phyloP scores from a whole-genome alignment of 2,329 filamentous ascomycete species.

The Hortaea werneckii region DNA sequence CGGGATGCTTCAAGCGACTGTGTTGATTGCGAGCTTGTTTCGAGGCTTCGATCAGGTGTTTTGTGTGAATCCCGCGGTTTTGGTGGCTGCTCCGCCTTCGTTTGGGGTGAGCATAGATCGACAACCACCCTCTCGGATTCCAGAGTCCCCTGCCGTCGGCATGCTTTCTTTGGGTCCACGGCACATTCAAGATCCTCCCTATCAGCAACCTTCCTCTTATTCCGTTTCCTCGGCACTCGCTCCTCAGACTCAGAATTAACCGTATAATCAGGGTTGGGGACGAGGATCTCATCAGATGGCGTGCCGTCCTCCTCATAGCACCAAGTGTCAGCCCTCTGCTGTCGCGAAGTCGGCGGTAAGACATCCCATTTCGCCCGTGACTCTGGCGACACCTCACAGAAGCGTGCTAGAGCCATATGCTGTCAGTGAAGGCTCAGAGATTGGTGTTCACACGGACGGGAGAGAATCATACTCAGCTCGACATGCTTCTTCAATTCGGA shows the following conservation, averaged over 20 bases:
- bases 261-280: not conserved
- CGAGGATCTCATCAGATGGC: not conserved
- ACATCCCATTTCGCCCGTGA: not conserved
- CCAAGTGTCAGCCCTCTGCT: conserved; percentile 1
- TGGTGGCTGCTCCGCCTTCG: too few species aligned
- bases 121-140: too few species aligned
- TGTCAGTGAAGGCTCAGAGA: not conserved
- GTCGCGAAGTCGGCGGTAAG: not conserved
- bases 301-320: not conserved
- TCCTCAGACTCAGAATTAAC: not conserved
- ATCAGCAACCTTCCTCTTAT: too few species aligned
- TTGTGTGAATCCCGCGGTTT: too few species aligned
- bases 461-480: not conserved
- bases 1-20: too few species aligned
- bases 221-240: too few species aligned
- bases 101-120: too few species aligned
- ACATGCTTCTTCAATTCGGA: not conserved
- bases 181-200: too few species aligned
- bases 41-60: too few species aligned
- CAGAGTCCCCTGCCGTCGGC: too few species aligned
- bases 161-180: too few species aligned
- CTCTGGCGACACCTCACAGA: not conserved
- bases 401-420: not conserved
- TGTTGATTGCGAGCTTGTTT: too few species aligned
- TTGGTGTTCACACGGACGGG: not conserved